Conservation (phyloP, 2,329 filamentous ascomycete species). For the Paraphaeosphaeria sporulosa region DNA sequence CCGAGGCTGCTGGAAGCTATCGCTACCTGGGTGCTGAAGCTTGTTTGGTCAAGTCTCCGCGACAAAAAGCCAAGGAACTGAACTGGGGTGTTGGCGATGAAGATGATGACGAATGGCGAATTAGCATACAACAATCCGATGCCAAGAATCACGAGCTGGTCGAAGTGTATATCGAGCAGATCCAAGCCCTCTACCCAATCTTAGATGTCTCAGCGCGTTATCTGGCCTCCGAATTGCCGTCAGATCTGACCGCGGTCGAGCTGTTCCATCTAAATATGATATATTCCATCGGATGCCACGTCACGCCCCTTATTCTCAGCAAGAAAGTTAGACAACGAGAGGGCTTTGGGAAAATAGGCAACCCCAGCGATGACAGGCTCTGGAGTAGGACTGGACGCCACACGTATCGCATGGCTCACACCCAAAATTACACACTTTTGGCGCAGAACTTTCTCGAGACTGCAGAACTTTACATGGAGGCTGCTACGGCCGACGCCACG, state of each 20-base stretch:
- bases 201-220: conserved; percentile 38
- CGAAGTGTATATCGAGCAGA: conserved; percentile 36
- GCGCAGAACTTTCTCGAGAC: conserved; percentile 36
- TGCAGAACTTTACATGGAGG: conserved; percentile 43
- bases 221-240: conserved; percentile 29
- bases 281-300: conserved; percentile 45
- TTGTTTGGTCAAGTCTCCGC: conserved; percentile 42
- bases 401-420: conserved; percentile 39
- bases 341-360: conserved; percentile 34
- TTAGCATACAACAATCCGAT: conserved; percentile 32
- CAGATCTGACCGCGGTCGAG: conserved; percentile 35
- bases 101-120: conserved; percentile 33
- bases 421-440: conserved; percentile 37
- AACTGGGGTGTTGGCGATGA: conserved; percentile 21
- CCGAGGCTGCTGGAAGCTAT: conserved; percentile 41
- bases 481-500: conserved; percentile 41
- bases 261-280: conserved; percentile 45
- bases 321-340: conserved; percentile 24
- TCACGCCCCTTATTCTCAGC: conserved; percentile 37
- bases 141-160: conserved; percentile 40
- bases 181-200: conserved; percentile 34
- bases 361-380: conserved; percentile 4
- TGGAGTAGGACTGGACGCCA: conserved; percentile 35
- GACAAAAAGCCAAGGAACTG: conserved; percentile 29
- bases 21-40: conserved; percentile 46